Conservation (phyloP, 768 basidiomycete species). For the Rhodocollybia butyracea region DNA sequence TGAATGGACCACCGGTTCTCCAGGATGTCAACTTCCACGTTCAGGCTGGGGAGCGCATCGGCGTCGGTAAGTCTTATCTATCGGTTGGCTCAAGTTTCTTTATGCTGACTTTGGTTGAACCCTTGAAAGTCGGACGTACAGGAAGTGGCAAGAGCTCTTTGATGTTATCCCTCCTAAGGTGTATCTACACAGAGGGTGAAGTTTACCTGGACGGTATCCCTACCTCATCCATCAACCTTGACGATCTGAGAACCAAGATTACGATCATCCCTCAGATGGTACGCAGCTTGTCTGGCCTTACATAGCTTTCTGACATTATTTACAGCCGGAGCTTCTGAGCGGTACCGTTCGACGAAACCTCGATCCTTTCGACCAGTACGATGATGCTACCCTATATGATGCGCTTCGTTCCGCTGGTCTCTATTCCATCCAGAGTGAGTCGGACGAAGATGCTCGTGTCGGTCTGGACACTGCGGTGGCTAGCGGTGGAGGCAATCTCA, state of each 20-base stretch:
- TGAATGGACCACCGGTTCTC: slow-evolving; percentile 42
- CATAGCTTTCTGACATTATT: not conserved
- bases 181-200: slow-evolving; percentile 46
- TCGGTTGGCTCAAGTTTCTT: not conserved
- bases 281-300: not conserved
- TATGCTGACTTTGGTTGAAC: slow-evolving; percentile 1
- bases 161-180: slow-evolving; percentile 45
- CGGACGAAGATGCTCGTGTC: slow-evolving; percentile 30
- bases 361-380: slow-evolving; percentile 70
- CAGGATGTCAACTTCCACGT: slow-evolving; percentile 42
- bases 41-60: slow-evolving; percentile 44
- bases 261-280: slow-evolving; percentile 41
- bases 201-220: slow-evolving; percentile 42
- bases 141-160: slow-evolving; percentile 54
- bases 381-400: slow-evolving; percentile 64
- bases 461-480: slow-evolving; percentile 52
- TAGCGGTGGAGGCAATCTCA: slow-evolving; percentile 71
- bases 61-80: slow-evolving; percentile 24
- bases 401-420: slow-evolving; percentile 51
- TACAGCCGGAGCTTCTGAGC: slow-evolving; percentile 39
- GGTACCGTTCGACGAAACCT: slow-evolving; percentile 63
- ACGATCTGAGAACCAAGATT: slow-evolving; percentile 41
- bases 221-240: slow-evolving; percentile 39
- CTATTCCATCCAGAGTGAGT: slow-evolving; percentile 39
- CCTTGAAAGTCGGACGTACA: slow-evolving; percentile 56